These are phyloP conservation scores for Saccharomycodes ludwigii DNA, from an alignment of 805 yeast species.

Conservation along the genomic window DNA sequence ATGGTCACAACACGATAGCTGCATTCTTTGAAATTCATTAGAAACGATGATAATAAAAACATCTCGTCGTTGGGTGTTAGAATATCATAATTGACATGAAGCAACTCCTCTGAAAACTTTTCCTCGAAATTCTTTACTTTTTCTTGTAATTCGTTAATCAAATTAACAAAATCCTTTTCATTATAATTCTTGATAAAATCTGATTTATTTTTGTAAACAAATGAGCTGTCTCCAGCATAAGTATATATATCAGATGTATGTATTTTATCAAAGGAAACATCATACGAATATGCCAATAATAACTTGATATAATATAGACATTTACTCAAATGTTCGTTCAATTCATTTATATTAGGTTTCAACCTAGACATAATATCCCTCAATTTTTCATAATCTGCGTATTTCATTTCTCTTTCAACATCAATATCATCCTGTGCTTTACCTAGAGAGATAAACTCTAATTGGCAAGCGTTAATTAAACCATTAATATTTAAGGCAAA, in stretches of 20 bases:
- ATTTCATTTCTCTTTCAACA: constrained; percentile 25
- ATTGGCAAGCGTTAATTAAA: constrained; percentile 35
- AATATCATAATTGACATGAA: constrained; percentile 18
- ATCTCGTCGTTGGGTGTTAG: constrained; percentile 37
- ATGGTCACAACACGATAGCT: constrained; percentile 22
- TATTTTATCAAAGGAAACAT: constrained; percentile 22
- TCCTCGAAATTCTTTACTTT: constrained; percentile 25
- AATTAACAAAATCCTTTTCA: constrained; percentile 15
- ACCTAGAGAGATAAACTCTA: constrained; percentile 28
- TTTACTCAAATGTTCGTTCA: constrained; percentile 25
- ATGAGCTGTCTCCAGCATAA: constrained; percentile 6
- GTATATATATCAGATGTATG: constrained; percentile 11
- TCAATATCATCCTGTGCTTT: constrained; percentile 10
- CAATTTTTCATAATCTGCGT: constrained; percentile 24
- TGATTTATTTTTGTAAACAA: constrained; percentile 8
- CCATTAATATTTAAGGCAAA: constrained; percentile 28
- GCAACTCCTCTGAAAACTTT: constrained; percentile 24
- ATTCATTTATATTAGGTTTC: constrained; percentile 20
- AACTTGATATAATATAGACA: constrained; percentile 23
- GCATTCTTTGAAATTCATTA: constrained; percentile 33
- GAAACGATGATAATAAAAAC: constrained; percentile 36
- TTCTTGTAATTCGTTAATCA: constrained; percentile 16
- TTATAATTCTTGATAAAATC: constrained; percentile 13
- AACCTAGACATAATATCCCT: constrained; percentile 21
- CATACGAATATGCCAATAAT: constrained; percentile 28